Conservation (phyloP, 1,284 basidiomycete genomes). For the Puccinia triticina region DNA sequence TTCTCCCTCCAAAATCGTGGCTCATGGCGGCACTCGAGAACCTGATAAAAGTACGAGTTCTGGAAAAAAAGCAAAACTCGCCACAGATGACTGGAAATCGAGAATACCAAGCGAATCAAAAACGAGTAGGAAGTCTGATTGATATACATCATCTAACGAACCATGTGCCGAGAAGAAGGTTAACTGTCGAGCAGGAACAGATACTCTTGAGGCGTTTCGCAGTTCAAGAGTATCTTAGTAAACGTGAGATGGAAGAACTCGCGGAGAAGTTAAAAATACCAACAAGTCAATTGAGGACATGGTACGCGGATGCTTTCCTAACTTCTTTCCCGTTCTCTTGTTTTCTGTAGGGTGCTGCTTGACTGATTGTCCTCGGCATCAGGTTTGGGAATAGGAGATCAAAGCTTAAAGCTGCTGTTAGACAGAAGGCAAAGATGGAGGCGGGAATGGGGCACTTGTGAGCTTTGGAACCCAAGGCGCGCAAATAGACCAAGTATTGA, state of each 20-base stretch:
- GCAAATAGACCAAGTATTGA: not conserved
- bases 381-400: constrained; percentile 46
- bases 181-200: constrained; percentile 46
- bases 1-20: not conserved
- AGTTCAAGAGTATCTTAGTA: constrained; percentile 40
- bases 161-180: constrained; percentile 38
- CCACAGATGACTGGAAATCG: not conserved
- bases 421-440: constrained; percentile 40
- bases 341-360: not conserved
- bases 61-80: not conserved
- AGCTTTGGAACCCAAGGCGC: not conserved
- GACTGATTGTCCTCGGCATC: not conserved
- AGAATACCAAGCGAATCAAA: constrained; percentile 9
- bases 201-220: constrained; percentile 35
- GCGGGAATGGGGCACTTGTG: constrained; percentile 45
- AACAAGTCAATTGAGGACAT: constrained; percentile 41
- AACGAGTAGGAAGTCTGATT: constrained; percentile 10
- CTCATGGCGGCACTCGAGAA: not conserved
- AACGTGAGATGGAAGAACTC: constrained; percentile 42
- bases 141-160: constrained; percentile 34
- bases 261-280: constrained; percentile 41
- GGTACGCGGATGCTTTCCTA: not conserved
- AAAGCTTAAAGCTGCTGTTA: constrained; percentile 36
- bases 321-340: not conserved
- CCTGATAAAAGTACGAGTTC: not conserved